These are phyloP conservation scores for Naganishia cerealis DNA, from an alignment of 1,284 basidiomycete genomes.

Conservation along the genomic window DNA sequence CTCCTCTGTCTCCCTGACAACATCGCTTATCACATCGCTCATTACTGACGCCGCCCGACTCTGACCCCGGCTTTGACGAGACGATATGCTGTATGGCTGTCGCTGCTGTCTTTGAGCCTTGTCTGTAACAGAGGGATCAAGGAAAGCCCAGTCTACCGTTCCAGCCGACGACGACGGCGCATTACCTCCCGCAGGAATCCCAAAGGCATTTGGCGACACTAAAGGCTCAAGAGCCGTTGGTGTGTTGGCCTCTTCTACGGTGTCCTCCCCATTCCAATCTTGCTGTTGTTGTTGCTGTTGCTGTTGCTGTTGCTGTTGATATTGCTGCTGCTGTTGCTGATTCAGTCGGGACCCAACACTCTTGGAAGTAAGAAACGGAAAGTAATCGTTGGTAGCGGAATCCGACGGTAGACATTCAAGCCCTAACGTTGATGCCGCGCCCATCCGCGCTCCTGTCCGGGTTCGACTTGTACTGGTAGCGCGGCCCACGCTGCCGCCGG, in stretches of 20 bases:
- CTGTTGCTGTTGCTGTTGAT: not conserved
- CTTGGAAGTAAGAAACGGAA: slow-evolving; percentile 4
- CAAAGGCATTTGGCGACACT: not conserved
- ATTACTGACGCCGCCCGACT: slow-evolving; percentile 10
- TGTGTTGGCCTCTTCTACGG: slow-evolving; percentile 9
- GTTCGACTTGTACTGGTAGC: slow-evolving; percentile 17
- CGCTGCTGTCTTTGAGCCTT: slow-evolving; percentile 9
- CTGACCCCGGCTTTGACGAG: slow-evolving; percentile 16
- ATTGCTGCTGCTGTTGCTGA: not conserved
- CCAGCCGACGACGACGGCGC: slow-evolving; percentile 2
- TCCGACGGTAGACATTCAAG: not conserved
- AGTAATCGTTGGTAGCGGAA: slow-evolving; percentile 5
- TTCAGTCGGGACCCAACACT: not conserved
- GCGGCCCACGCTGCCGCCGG: slow-evolving; percentile 34
- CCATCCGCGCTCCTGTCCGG: not conserved
- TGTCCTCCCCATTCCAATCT: slow-evolving; percentile 7
- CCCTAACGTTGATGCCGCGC: slow-evolving; percentile 14
- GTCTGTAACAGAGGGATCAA: not conserved
- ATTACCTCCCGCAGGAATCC: not conserved
- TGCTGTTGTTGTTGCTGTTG: not conserved
- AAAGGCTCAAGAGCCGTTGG: slow-evolving; percentile 15
- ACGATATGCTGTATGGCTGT: slow-evolving; percentile 4
- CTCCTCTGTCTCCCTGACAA: slow-evolving; percentile 38
- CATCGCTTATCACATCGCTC: slow-evolving; percentile 36
- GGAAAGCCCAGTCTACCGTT: slow-evolving; percentile 19